Percentiles rank a stretch among this genome's conserved stretches.
Evolutionary conservation across 78 protist genomes (phyloP).

Genomic region (Speleostelium caveatum): DNA sequence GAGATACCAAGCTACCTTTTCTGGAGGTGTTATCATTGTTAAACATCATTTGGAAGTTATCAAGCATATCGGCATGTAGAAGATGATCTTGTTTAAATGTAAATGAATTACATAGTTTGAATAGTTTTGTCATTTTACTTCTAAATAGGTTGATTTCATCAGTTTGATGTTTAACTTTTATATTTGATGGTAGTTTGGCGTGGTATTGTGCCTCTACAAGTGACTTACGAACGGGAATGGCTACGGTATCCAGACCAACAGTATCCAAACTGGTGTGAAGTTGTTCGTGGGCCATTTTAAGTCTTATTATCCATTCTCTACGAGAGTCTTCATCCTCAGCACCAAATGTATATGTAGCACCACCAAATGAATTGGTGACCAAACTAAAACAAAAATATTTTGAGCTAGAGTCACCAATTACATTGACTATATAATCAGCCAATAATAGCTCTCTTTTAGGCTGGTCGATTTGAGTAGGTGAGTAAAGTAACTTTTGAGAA

Average conservation of each 20-base stretch:
- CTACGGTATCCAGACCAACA: conserved; percentile 1
- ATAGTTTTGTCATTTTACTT: conserved; percentile 30
- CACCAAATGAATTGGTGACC: neutral
- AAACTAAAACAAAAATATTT: conserved; percentile 50
- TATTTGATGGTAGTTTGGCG: conserved; percentile 38
- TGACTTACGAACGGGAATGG: neutral
- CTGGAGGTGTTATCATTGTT: neutral
- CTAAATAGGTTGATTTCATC: conserved; percentile 54
- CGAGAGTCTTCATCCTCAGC: conserved; percentile 1
- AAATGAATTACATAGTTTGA: neutral
- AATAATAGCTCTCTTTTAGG: conserved; percentile 8
- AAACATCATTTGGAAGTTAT: neutral
- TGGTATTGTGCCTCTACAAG: conserved; percentile 21
- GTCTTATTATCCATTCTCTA: conserved; percentile 34
- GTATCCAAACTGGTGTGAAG: conserved; percentile 10
- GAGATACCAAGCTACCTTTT: too few relatives aligned
- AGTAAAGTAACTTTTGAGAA: conserved; percentile 4
- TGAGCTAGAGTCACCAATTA: neutral
- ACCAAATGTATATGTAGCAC: conserved; percentile 20
- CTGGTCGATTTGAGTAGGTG: conserved; percentile 1
- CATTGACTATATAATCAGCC: conserved; percentile 18
- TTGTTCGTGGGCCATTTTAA: neutral
- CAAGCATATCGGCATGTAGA: neutral
- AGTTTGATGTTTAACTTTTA: conserved; percentile 11
- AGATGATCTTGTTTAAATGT: conserved; percentile 21